Percentiles rank a stretch among this genome's conserved stretches.
phyloP scores from a whole-genome alignment of 1,284 basidiomycete species.

The Puccinia horiana region DNA sequence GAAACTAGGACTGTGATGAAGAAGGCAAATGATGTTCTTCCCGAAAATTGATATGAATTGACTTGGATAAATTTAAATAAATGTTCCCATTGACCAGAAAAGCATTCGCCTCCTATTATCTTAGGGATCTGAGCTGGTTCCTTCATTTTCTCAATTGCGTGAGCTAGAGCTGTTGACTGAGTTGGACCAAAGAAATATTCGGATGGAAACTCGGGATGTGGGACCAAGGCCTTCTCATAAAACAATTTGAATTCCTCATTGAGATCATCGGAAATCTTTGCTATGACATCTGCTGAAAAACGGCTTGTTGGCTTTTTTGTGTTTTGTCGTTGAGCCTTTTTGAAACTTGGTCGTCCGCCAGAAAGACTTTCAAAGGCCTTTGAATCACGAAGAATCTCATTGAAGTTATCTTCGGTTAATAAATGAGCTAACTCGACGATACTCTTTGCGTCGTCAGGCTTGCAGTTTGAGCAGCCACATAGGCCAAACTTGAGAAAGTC shows the following conservation, averaged over 20 bases:
- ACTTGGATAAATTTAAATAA: too few species aligned
- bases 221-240: not conserved
- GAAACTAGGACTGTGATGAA: too few species aligned
- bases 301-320: not conserved
- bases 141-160: not conserved
- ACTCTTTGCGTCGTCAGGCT: not conserved
- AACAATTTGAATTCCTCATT: not conserved
- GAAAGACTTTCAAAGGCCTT: not conserved
- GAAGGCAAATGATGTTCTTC: not conserved
- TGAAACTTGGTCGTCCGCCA: not conserved
- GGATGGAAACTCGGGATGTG: not conserved
- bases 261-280: not conserved
- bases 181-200: not conserved
- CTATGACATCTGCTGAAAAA: not conserved
- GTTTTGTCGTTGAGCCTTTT: not conserved
- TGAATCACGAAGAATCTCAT: not conserved
- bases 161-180: not conserved
- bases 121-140: not conserved
- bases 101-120: slow-evolving; percentile 4
- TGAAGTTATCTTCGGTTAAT: slow-evolving; percentile 1
- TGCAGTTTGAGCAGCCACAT: slow-evolving; percentile 16
- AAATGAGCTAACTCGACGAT: not conserved
- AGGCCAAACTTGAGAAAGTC: not conserved
- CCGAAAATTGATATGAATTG: too few species aligned
- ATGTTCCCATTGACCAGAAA: not conserved